Percentiles rank a stretch among this genome's conserved stretches.
Conservation (phyloP, 768 basidiomycete genomes). For the Daedalea quercina region DNA sequence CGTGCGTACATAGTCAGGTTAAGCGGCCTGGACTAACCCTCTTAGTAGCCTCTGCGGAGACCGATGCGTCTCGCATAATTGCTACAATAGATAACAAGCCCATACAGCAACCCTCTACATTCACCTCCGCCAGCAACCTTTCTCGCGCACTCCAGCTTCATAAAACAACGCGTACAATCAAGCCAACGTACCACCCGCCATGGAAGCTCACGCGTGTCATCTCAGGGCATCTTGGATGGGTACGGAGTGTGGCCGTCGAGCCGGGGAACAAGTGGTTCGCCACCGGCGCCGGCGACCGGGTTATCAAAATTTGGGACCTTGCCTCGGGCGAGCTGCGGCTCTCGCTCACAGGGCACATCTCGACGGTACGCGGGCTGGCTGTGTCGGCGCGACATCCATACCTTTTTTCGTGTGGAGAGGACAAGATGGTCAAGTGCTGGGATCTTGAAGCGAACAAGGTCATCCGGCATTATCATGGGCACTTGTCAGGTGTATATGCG, state of each 20-base stretch:
- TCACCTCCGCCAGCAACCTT: constrained; percentile 56
- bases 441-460: constrained; percentile 98
- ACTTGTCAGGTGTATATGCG: constrained; percentile 95
- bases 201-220: constrained; percentile 98
- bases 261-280: constrained; percentile 99
- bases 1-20: constrained; percentile 49
- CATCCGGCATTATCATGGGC: constrained; percentile 97
- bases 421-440: constrained; percentile 99
- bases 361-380: constrained; percentile 90
- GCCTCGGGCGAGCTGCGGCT: constrained; percentile 96
- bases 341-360: constrained; percentile 96
- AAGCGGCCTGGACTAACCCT: no score
- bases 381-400: constrained; percentile 94
- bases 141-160: constrained; percentile 89
- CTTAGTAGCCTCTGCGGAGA: constrained; percentile 27
- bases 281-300: constrained; percentile 94
- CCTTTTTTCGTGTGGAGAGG: constrained; percentile 94
- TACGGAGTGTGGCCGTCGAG: constrained; percentile 91
- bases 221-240: constrained; percentile 97
- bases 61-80: constrained; percentile 48
- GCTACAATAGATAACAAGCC: constrained; percentile 73
- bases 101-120: constrained; percentile 59
- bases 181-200: constrained; percentile 91
- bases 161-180: constrained; percentile 90
- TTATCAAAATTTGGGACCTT: constrained; percentile 98